Conservation (phyloP, 257 asterid genomes). For the Eustoma russellianum region DNA sequence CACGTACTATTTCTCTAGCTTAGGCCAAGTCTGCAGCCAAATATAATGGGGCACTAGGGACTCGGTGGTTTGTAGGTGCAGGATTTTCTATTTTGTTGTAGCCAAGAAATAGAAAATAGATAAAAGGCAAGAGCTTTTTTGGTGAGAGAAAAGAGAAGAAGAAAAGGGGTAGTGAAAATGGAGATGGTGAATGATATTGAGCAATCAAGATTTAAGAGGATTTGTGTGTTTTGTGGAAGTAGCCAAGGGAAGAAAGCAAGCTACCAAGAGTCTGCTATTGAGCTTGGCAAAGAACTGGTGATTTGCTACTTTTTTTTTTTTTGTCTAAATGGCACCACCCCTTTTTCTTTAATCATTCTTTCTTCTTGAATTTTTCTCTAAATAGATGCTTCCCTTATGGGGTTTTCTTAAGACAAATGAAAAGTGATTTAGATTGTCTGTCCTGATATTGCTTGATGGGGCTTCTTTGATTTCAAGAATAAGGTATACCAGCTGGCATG, state of each 20-base stretch:
- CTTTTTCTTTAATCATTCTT: not conserved
- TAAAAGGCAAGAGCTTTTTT: constrained; percentile 8
- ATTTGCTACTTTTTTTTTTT: not conserved
- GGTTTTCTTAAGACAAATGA: constrained; percentile 6
- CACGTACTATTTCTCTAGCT: not conserved
- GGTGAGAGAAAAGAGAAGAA: constrained; percentile 8
- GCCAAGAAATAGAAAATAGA: constrained; percentile 1
- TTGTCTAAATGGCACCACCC: not conserved
- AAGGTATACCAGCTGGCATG: not conserved
- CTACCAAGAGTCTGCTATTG: constrained; percentile 86
- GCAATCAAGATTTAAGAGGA: constrained; percentile 64
- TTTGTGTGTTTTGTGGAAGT: constrained; percentile 92
- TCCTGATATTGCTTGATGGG: not conserved
- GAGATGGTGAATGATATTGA: constrained; percentile 48
- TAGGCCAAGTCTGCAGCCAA: not conserved
- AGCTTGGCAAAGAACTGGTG: constrained; percentile 71
- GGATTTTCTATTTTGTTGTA: constrained; percentile 1
- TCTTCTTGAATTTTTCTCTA: not conserved
- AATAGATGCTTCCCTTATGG: constrained; percentile 1
- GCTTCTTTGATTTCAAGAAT: not conserved
- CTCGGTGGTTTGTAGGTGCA: not conserved
- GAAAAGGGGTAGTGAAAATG: constrained; percentile 22
- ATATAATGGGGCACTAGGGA: no score
- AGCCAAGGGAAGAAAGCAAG: constrained; percentile 86
- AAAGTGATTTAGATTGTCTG: constrained; percentile 1